Evolutionary conservation across 495 filamentous ascomycete genomes (phyloP).

Genomic region (Xylaria sp.): DNA sequence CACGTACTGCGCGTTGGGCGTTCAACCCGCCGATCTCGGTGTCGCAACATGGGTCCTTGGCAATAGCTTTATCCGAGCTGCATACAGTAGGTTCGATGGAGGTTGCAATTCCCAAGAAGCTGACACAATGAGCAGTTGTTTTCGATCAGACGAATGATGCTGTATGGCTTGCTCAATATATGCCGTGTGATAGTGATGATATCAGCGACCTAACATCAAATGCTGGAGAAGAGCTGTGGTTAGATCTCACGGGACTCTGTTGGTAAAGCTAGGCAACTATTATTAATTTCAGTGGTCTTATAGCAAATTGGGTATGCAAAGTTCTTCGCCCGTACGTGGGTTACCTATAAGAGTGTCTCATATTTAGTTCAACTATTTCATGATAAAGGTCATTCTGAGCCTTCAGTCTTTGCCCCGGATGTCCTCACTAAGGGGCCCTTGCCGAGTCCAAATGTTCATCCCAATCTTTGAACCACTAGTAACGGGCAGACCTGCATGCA

Average conservation of each 20-base stretch:
- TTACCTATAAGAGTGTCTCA: not conserved
- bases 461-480: slow-evolving; percentile 73
- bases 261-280: slow-evolving; percentile 2
- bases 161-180: slow-evolving; percentile 55
- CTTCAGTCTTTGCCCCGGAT: slow-evolving; percentile 43
- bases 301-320: too few species aligned
- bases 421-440: slow-evolving; percentile 44
- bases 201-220: slow-evolving; percentile 37
- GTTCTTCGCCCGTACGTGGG: not conserved
- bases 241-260: slow-evolving; percentile 39
- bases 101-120: not conserved
- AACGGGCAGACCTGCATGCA: slow-evolving; percentile 76
- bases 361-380: not conserved
- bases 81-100: slow-evolving; percentile 45
- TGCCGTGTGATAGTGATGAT: slow-evolving; percentile 46
- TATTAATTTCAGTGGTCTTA: not conserved
- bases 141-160: slow-evolving; percentile 53
- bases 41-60: slow-evolving; percentile 48
- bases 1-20: slow-evolving; percentile 48
- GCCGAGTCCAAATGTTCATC: slow-evolving; percentile 79
- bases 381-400: not conserved
- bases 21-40: slow-evolving; percentile 47
- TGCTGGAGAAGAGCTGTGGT: slow-evolving; percentile 39
- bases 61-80: slow-evolving; percentile 52
- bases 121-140: slow-evolving; percentile 42